Evolutionary conservation across 83 land plant species (phyloP).

Genomic region (Isoetes engelmannii): DNA sequence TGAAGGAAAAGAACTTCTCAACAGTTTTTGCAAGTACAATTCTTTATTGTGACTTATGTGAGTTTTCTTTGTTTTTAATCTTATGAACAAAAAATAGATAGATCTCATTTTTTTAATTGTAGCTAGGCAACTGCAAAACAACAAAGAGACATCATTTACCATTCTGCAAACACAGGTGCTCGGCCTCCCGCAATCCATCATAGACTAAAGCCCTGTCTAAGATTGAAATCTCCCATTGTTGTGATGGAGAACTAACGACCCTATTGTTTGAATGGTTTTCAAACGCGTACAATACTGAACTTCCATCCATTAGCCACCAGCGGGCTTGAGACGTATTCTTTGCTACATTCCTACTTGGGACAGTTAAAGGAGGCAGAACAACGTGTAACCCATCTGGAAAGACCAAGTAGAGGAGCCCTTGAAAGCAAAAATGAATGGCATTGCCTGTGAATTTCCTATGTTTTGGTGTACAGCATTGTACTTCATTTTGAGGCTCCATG

Average conservation of each 20-base stretch:
- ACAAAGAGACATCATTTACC: slow-evolving; percentile 38
- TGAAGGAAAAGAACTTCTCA: too few relatives aligned
- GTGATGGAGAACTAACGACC: background rate
- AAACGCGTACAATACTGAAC: background rate
- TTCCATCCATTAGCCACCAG: slow-evolving; percentile 25
- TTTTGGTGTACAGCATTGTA: too few relatives aligned
- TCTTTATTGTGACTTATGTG: too few relatives aligned
- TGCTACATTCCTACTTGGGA: slow-evolving; percentile 1
- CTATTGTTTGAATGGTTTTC: too few relatives aligned
- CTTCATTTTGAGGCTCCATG: too few relatives aligned
- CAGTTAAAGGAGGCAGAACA: slow-evolving; percentile 60
- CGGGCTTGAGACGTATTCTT: slow-evolving; percentile 23
- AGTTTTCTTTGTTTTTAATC: too few relatives aligned
- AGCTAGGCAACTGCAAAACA: too few relatives aligned
- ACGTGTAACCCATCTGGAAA: slow-evolving; percentile 55
- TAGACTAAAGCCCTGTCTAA: slow-evolving; percentile 67
- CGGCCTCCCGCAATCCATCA: slow-evolving; percentile 74
- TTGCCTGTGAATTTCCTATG: slow-evolving; percentile 7
- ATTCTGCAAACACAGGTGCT: slow-evolving; percentile 59
- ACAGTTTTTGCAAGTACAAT: too few relatives aligned
- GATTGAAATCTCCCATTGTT: slow-evolving; percentile 71
- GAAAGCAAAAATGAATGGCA: slow-evolving; percentile 39
- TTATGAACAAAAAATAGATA: too few relatives aligned
- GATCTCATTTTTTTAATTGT: too few relatives aligned
- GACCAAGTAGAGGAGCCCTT: slow-evolving; percentile 64